Evolutionary conservation across 768 basidiomycete species (phyloP), one percentile per base, ranked within the genome.

Genomic region (Mycena pura): DNA sequence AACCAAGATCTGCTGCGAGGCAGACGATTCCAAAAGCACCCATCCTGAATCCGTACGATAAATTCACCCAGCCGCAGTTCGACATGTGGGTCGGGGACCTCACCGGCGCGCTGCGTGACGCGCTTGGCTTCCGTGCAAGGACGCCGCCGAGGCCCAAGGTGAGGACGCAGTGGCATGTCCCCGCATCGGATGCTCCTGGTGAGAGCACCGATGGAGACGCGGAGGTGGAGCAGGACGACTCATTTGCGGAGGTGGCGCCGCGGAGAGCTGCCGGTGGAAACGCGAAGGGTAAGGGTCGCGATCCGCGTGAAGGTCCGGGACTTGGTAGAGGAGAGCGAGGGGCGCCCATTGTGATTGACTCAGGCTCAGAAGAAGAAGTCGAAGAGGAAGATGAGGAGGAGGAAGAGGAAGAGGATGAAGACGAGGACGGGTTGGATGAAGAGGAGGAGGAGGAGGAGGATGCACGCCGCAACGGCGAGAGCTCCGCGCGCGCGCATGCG

Each of bases 21-120:
- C n/a, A n/a, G n/a, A n/a, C n/a, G 19, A 43, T 65, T 29, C 60
- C 46, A 21, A 79, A 80, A 19, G 74, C 85, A 6, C 88, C 89
- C 19, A 81, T 89, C 52, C 73, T 84, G 51, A 91, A 91, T 67
- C 90, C 90, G 2, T 91, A 86, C 70, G 88, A 91, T 72, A 87
- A 87, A 71, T 89, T 91, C 71, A 80, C 87, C 2, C 81, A 86
- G 69, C 75, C 78, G 1, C 84, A 90, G 63, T 91, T 90, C 66
- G 88, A 91, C 78, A 77, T 80, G 69, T 91, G 86, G 86, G 87
- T 91, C 66, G 82, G 78, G 65, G 86, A 80, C 67, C 82, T 91
- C 41, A 89, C 86, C 0, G 72, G 78, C 60, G 77, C 84, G 49
- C 74, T 91, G 27, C 81, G 81, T 57, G 78, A 74, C 47, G 90